These are phyloP conservation scores for Cystobasidiopsis lactophilus DNA, from an alignment of 768 basidiomycete species.

Conservation along the genomic window DNA sequence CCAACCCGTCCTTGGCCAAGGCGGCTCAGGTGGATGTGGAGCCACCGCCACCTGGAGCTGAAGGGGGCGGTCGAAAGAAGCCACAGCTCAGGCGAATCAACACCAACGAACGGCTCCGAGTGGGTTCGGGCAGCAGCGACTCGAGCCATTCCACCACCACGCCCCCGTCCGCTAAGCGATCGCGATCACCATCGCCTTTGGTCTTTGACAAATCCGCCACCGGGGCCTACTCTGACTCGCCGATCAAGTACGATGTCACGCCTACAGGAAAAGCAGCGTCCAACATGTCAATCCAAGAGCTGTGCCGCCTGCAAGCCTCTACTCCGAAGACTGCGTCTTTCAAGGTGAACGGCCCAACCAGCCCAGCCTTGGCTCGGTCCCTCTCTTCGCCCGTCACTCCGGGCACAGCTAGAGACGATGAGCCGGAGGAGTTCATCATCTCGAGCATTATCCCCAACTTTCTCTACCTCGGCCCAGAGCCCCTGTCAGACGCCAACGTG, in stretches of 20 bases:
- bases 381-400: neutral
- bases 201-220: too few relatives aligned
- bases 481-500: constrained; percentile 50
- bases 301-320: neutral
- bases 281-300: neutral
- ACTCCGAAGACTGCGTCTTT: neutral
- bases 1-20: too few relatives aligned
- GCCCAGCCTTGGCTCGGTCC: neutral
- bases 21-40: too few relatives aligned
- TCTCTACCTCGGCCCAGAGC: constrained; percentile 75
- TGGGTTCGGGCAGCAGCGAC: too few relatives aligned
- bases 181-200: too few relatives aligned
- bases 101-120: too few relatives aligned
- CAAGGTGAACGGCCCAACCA: neutral
- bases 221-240: neutral
- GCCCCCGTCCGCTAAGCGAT: too few relatives aligned
- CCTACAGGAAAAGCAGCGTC: too few relatives aligned
- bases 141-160: too few relatives aligned
- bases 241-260: neutral
- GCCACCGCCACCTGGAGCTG: too few relatives aligned
- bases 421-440: constrained; percentile 36
- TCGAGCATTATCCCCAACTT: constrained; percentile 81
- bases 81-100: too few relatives aligned
- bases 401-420: neutral
- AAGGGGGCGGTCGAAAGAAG: too few relatives aligned